These are phyloP conservation scores for Arachnomyces sp. DNA, from an alignment of 2,329 filamentous ascomycete species.

Conservation along the genomic window DNA sequence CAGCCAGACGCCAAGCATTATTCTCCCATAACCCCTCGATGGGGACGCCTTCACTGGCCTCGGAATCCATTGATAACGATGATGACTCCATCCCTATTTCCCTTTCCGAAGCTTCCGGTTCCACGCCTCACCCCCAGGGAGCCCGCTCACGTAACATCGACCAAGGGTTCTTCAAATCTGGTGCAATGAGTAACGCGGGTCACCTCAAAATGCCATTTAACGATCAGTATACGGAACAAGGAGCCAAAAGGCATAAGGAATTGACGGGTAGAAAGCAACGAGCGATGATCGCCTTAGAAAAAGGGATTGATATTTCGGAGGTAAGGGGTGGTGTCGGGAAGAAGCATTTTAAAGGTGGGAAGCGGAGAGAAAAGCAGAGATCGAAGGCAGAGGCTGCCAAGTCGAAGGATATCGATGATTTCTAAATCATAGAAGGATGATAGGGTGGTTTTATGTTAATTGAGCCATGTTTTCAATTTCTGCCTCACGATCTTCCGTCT, in stretches of 20 bases:
- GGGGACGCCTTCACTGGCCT: constrained; percentile 19
- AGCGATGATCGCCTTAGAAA: constrained; percentile 73
- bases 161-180: constrained; percentile 75
- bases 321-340: constrained; percentile 57
- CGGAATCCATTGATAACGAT: constrained; percentile 31
- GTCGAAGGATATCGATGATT: constrained; percentile 8
- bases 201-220: constrained; percentile 76
- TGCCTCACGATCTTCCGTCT: too few species aligned
- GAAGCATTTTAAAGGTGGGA: constrained; percentile 60
- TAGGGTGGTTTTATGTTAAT: too few species aligned
- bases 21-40: constrained; percentile 37
- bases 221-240: constrained; percentile 80
- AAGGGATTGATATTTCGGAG: constrained; percentile 74
- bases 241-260: constrained; percentile 60
- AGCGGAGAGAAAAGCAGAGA: constrained; percentile 25
- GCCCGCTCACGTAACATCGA: constrained; percentile 71
- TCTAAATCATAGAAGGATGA: too few species aligned
- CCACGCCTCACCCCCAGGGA: constrained; percentile 43
- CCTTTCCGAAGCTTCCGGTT: constrained; percentile 7
- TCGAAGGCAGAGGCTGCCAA: constrained; percentile 21
- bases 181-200: constrained; percentile 49
- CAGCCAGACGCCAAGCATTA: constrained; percentile 66
- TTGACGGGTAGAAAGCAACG: constrained; percentile 74
- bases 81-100: constrained; percentile 19
- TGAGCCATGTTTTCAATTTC: too few species aligned